Evolutionary conservation across 2,329 filamentous ascomycete species (phyloP), one percentile per base, ranked within the genome.

Genomic region (Aotearoamyces nothofagi): DNA sequence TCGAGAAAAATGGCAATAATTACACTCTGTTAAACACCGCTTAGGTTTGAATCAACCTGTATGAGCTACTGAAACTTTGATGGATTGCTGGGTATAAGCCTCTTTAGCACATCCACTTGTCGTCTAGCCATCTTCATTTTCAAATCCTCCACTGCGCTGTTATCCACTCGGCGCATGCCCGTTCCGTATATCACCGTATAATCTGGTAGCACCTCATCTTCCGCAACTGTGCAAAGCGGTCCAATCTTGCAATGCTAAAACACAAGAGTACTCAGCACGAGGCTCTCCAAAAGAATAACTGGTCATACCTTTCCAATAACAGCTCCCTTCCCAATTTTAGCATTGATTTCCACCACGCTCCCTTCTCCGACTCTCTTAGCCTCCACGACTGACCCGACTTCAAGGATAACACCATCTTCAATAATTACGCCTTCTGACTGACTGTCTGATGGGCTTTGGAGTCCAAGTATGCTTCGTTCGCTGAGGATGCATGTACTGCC

Each of bases 401-500:
- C 73, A 1, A 79, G 50, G 0, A 66, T 62, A 7, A 71, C 70
- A 36, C 69, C 73, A 44, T 78, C 69, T 5, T 60, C 63, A 4
- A 78, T 49, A 7, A 58, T 52, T 6, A 78, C 61, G 4, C 40
- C 43, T 14, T 40, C 22, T 22, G 25, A 27, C 19, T 46, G 38
- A n/a, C 33, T 34, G n/a, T 24, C 15, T 8, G 39, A 33, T 8
- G 41, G 33, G 11, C 51, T 55, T n/a, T 60, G 50, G 5, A 57
- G 39, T 10, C 71, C 71, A 10, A 80, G 49, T 13, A 61, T 56
- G 6, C 63, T 54, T 33, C 70, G 58, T 55, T 96, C 90, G 41
- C 78, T 72, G 24, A 96, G 63, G 25, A 93, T 78, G 43, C 80
- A 90, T 29, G 78, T 73, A 33, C 81, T 73, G 15, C 86, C 84